Evolutionary conservation across 805 yeast species (phyloP).

Genomic region (Candida khao-thaluensis): DNA sequence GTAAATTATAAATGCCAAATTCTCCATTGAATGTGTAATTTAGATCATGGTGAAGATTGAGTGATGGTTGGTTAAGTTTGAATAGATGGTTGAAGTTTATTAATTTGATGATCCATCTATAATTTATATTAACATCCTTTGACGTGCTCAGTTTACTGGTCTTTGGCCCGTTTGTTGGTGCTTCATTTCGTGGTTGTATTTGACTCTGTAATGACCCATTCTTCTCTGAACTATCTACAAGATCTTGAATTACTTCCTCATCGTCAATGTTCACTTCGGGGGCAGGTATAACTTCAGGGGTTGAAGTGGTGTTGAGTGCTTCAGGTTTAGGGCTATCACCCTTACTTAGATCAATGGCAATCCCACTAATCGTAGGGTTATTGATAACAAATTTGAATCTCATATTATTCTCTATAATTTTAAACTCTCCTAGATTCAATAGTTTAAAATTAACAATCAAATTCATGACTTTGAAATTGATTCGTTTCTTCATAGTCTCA

Average conservation of each 20-base stretch:
- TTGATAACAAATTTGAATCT: conserved; percentile 15
- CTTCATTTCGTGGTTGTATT: neutral
- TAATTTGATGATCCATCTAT: conserved; percentile 15
- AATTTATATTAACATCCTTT: conserved; percentile 9
- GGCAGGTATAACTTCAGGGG: neutral
- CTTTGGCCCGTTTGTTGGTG: too few species aligned
- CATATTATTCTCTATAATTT: conserved; percentile 24
- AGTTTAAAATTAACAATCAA: conserved; percentile 18
- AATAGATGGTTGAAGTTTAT: conserved; percentile 9
- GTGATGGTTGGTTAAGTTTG: conserved; percentile 13
- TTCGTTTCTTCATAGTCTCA: conserved; percentile 14
- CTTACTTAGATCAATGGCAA: conserved; percentile 6
- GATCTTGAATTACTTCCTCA: neutral
- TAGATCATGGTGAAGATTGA: conserved; percentile 11
- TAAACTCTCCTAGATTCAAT: conserved; percentile 23
- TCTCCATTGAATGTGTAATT: conserved; percentile 13
- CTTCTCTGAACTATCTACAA: neutral
- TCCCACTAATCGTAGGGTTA: conserved; percentile 14
- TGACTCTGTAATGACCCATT: neutral
- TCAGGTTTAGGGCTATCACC: too few species aligned
- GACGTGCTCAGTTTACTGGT: too few species aligned
- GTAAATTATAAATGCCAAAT: conserved; percentile 10
- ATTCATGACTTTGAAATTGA: conserved; percentile 12
- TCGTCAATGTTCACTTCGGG: conserved; percentile 7
- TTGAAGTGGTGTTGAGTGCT: neutral